phyloP scores from a whole-genome alignment of 495 filamentous ascomycete genomes.

The Xylaria castorea region DNA sequence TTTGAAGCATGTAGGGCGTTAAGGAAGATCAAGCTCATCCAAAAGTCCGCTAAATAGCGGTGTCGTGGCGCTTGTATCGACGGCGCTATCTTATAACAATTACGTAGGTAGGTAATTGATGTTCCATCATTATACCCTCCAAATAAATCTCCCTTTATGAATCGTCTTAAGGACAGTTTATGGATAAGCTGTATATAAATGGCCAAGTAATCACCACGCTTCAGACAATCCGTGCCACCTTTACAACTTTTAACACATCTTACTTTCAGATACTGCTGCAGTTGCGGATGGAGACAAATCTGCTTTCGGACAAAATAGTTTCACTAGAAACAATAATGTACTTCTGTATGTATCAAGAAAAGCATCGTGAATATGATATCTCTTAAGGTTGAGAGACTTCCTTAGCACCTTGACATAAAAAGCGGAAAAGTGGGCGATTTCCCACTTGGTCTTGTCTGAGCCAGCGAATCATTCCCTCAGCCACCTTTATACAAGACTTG shows the following conservation, averaged over 20 bases:
- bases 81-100: not conserved
- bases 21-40: not conserved
- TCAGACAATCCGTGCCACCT: too few relatives aligned
- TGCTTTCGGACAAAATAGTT: too few relatives aligned
- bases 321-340: not conserved
- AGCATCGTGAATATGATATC: not conserved
- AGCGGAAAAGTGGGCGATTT: too few relatives aligned
- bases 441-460: too few relatives aligned
- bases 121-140: not conserved
- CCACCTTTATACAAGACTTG: too few relatives aligned
- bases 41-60: not conserved
- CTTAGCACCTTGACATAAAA: too few relatives aligned
- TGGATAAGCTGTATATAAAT: not conserved
- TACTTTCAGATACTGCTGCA: too few relatives aligned
- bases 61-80: too few relatives aligned
- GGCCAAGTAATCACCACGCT: not conserved
- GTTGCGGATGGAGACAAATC: too few relatives aligned
- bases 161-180: not conserved
- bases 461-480: too few relatives aligned
- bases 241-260: too few relatives aligned
- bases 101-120: not conserved
- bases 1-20: not conserved
- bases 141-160: not conserved
- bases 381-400: too few relatives aligned
- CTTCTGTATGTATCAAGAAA: not conserved